These are phyloP conservation scores for Exophiala dermatitidis DNA, from an alignment of 2,329 filamentous ascomycete genomes.

Conservation along the genomic window DNA sequence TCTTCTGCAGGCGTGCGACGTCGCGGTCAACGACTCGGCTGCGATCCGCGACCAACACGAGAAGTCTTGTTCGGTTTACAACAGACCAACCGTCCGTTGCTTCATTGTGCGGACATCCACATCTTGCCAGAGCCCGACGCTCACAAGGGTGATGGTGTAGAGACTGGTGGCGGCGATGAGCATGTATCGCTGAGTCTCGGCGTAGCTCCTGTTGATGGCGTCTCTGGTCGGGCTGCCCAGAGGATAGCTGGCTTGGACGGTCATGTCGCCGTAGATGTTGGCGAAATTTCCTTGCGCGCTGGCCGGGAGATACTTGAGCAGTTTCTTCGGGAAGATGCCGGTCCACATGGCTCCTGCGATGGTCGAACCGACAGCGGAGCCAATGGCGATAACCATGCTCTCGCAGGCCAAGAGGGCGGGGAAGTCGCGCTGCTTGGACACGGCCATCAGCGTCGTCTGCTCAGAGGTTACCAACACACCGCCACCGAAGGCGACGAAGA, in stretches of 20 bases:
- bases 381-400: constrained; percentile 30
- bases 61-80: no score
- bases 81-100: constrained; percentile 3
- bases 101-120: constrained; percentile 40
- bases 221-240: constrained; percentile 36
- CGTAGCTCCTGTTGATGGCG: constrained; percentile 43
- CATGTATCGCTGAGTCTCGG: constrained; percentile 40
- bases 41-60: no score
- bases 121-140: constrained; percentile 42
- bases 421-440: constrained; percentile 46
- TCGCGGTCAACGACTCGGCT: no score
- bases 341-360: constrained; percentile 33
- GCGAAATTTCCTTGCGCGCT: constrained; percentile 19
- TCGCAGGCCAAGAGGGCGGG: constrained; percentile 36
- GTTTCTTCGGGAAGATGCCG: constrained; percentile 27
- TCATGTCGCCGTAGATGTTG: constrained; percentile 27
- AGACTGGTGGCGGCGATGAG: constrained; percentile 32
- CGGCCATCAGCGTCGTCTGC: constrained; percentile 51
- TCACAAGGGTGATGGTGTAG: constrained; percentile 27
- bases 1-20: no score
- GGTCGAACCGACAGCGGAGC: constrained; percentile 31
- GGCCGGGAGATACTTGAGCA: constrained; percentile 19
- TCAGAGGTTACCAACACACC: constrained; percentile 46
- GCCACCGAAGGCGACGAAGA: constrained; percentile 47
- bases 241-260: constrained; percentile 31